These are phyloP conservation scores for Penicillium janthinellum DNA, from an alignment of 2,329 filamentous ascomycete species.

Conservation along the genomic window DNA sequence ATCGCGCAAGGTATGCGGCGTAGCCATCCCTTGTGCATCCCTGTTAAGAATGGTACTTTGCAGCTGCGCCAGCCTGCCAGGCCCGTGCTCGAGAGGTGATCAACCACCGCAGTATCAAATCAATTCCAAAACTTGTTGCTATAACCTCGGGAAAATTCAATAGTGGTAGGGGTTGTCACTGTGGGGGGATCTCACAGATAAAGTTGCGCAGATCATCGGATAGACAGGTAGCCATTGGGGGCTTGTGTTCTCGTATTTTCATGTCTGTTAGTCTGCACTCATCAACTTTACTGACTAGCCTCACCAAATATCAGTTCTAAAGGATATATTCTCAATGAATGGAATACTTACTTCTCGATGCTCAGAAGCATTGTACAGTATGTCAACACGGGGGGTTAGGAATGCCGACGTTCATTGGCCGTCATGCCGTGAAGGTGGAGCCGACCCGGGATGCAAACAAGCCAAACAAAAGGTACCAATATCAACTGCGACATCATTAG, in stretches of 20 bases:
- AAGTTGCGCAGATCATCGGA: background rate
- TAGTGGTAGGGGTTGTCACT: background rate
- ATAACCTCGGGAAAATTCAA: background rate
- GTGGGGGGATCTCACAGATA: background rate
- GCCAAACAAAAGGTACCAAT: background rate
- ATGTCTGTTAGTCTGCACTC: background rate
- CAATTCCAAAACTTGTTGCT: no score
- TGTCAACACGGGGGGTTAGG: background rate
- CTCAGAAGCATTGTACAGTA: no score
- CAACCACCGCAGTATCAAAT: background rate
- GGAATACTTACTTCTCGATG: background rate
- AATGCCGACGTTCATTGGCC: background rate
- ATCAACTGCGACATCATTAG: background rate
- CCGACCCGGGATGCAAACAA: background rate
- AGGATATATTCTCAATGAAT: background rate
- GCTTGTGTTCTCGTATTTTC: background rate
- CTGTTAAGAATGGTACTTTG: background rate
- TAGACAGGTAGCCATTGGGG: background rate
- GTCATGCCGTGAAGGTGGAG: background rate
- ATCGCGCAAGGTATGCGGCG: conserved; percentile 1
- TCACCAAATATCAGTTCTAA: no score
- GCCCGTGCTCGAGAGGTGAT: background rate
- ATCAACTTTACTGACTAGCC: background rate
- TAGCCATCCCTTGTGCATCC: conserved; percentile 8
- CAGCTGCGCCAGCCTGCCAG: background rate